These are phyloP conservation scores for Macadamia tetraphylla DNA, from an alignment of 164 flowering plant species.

Conservation along the genomic window DNA sequence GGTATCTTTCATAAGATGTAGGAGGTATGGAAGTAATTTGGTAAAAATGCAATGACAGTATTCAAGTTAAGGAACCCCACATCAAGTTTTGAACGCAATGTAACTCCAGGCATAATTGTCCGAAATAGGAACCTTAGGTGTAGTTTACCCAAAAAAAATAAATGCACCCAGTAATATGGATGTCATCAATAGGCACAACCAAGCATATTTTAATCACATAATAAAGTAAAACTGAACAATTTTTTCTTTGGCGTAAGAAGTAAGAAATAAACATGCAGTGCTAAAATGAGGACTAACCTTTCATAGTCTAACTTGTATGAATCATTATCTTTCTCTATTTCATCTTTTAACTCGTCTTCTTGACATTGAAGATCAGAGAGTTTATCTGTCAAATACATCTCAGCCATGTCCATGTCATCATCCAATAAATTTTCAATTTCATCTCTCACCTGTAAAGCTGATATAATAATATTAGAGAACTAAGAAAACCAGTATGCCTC, in stretches of 20 bases:
- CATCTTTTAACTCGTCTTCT: background rate
- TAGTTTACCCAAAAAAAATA: background rate
- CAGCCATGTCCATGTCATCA: constrained; percentile 4
- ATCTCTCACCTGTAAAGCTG: constrained; percentile 6
- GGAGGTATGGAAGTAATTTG: too few species aligned
- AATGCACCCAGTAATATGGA: background rate
- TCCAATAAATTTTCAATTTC: constrained; percentile 6
- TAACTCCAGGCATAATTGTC: too few species aligned
- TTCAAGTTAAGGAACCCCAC: too few species aligned
- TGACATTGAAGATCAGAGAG: background rate
- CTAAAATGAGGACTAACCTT: background rate
- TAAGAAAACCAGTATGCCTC: background rate
- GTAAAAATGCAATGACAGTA: too few species aligned
- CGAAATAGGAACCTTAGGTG: too few species aligned
- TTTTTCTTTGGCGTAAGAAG: too few species aligned
- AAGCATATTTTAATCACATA: background rate
- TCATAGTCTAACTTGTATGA: background rate
- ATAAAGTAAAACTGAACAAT: background rate
- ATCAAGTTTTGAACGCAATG: too few species aligned
- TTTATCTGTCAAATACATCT: constrained; percentile 5
- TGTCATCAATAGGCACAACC: background rate
- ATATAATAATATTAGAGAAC: too few species aligned
- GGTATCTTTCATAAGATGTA: too few species aligned
- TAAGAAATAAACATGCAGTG: too few species aligned
- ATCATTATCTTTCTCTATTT: background rate